These are phyloP conservation scores for Penicillium cinerascens DNA, from an alignment of 495 filamentous ascomycete genomes.

Conservation along the genomic window DNA sequence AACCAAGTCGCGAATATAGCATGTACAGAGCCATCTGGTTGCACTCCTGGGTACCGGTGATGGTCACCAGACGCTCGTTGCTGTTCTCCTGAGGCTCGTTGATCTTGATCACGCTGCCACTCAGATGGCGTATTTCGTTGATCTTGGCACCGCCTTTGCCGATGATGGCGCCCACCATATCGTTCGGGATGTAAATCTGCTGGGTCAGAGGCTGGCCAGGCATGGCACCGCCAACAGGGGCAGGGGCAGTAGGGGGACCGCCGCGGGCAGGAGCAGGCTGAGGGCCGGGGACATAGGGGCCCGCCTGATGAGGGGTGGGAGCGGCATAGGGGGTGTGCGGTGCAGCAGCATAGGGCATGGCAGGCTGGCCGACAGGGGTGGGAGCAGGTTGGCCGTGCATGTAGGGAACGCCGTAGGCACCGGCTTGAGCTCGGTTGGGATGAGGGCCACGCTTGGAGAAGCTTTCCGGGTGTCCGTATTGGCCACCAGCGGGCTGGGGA, in stretches of 20 bases:
- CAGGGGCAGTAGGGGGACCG: slow-evolving; percentile 46
- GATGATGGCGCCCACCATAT: slow-evolving; percentile 99
- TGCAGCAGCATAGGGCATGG: slow-evolving; percentile 70
- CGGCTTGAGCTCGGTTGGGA: slow-evolving; percentile 61
- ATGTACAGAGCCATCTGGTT: slow-evolving; percentile 99
- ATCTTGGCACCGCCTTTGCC: slow-evolving; percentile 99
- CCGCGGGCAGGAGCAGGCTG: slow-evolving; percentile 57
- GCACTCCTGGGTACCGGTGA: slow-evolving; percentile 95
- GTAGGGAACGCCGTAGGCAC: slow-evolving; percentile 69
- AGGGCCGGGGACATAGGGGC: slow-evolving; percentile 52
- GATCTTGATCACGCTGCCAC: slow-evolving; percentile 99
- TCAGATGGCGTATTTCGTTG: slow-evolving; percentile 96
- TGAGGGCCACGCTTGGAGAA: slow-evolving; percentile 67
- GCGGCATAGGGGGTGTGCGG: slow-evolving; percentile 65
- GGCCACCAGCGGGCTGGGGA: slow-evolving; percentile 85
- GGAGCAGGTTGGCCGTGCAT: slow-evolving; percentile 61
- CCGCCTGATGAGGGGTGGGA: slow-evolving; percentile 75
- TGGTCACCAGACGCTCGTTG: slow-evolving; percentile 95
- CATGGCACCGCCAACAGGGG: slow-evolving; percentile 72
- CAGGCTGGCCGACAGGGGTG: slow-evolving; percentile 58
- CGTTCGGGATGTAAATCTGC: slow-evolving; percentile 98
- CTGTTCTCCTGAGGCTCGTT: slow-evolving; percentile 99
- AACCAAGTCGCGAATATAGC: slow-evolving; percentile 95
- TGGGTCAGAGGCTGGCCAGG: slow-evolving; percentile 89
- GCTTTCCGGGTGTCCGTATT: slow-evolving; percentile 86